Evolutionary conservation across 169 alveolate genomes (phyloP).

Genomic region (Eimeria sp.): DNA sequence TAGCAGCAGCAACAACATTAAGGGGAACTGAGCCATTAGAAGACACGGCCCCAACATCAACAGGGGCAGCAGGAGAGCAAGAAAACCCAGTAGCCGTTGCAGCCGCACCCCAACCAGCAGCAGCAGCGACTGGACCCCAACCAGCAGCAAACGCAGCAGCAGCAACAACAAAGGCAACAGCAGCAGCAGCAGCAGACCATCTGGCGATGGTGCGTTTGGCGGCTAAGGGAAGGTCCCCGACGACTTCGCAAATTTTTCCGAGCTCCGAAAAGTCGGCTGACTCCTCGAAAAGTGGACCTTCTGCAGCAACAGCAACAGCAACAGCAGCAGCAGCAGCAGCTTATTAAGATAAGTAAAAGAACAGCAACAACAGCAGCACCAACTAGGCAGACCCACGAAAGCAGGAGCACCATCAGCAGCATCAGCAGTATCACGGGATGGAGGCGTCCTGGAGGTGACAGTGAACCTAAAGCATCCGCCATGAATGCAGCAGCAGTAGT

Average conservation of each 20-base stretch:
- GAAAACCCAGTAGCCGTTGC: neutral
- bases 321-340: neutral
- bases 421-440: no score
- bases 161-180: neutral
- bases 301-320: slow-evolving; percentile 1
- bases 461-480: neutral
- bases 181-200: neutral
- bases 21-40: neutral
- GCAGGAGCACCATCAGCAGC: neutral
- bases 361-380: neutral
- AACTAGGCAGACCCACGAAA: no score
- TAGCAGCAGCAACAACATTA: slow-evolving; percentile 1
- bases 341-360: no score
- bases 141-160: slow-evolving; percentile 12
- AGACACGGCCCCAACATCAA: neutral
- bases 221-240: neutral
- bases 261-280: neutral
- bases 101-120: neutral
- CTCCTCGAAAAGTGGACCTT: slow-evolving; percentile 17
- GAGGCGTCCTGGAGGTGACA: neutral
- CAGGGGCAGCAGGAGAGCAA: neutral
- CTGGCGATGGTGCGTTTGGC: slow-evolving; percentile 5
- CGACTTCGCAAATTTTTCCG: slow-evolving; percentile 21
- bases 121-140: no score
- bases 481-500: neutral